Evolutionary conservation across 1,139 yeast genomes (phyloP), one percentile per base, ranked within the genome.

Genomic region (Geotrichum fermentans): DNA sequence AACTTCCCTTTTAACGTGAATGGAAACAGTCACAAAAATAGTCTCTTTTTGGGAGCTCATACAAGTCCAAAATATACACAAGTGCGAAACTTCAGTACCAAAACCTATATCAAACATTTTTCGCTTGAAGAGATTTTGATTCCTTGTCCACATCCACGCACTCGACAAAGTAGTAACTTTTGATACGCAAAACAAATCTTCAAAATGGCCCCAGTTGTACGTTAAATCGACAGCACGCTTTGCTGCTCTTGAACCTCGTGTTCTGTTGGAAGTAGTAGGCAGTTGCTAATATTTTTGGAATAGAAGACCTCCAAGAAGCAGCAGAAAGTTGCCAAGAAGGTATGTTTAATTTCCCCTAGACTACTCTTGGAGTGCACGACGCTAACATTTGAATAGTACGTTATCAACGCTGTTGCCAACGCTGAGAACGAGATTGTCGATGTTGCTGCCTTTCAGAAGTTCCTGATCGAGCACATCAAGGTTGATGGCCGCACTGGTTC

Each of bases 401-500:
- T 86, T 71, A 94, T 92, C 73, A 97, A 92, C 81, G 89, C 88
- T 72, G 80, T 95, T 61, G 96, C 95, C 69, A 96, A 96, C 81
- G 87, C 90, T 68, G 96, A 88, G 75, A 86, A 87, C 76, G 96
- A 92, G 78, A 63, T 67, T 56, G 95, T 89, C 71, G 97, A 92
- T 83, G 94, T 94, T 75, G 86, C 94, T 73, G 83, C 95, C 68
- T 88, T 90, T 82, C 95, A 88, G 71, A 90, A 92, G 82, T 94
- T 83, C 90, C 83, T 94, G 75, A 82, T 84, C 73, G 98, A 92
- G 79, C 96, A 88, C 87, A 90, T 94, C 86, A 94, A 94, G 84
- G 92, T 94, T 70, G 98, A 92, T 61, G 90, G 92, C 75, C 81
- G 85, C 70, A 80, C 87, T 68, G 97, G 97, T 74, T 86, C 89